Percentiles rank a stretch among this genome's conserved stretches.
These are phyloP conservation scores for Misopates orontium DNA, from an alignment of 257 asterid species.

Conservation along the genomic window DNA sequence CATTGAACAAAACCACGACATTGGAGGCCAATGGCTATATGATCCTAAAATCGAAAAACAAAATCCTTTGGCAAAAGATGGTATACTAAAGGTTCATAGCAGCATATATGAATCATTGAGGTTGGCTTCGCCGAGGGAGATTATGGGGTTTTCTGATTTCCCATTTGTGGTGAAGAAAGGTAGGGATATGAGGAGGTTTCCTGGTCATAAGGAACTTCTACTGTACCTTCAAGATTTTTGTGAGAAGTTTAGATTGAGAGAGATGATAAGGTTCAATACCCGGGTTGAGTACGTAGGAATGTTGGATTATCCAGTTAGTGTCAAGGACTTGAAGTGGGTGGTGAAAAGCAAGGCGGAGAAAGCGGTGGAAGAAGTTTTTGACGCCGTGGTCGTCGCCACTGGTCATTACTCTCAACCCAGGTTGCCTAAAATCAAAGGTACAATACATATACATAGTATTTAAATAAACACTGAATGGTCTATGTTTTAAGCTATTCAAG, in stretches of 20 bases:
- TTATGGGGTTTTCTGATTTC: constrained; percentile 82
- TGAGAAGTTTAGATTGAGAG: constrained; percentile 62
- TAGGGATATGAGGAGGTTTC: constrained; percentile 78
- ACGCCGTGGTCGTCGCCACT: constrained; percentile 84
- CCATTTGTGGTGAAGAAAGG: constrained; percentile 63
- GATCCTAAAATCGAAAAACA: constrained; percentile 56
- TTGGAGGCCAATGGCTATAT: constrained; percentile 95
- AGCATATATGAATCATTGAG: constrained; percentile 71
- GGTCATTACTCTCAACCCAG: constrained; percentile 86
- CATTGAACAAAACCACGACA: constrained; percentile 72
- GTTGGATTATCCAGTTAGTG: constrained; percentile 40
- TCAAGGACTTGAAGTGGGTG: constrained; percentile 59
- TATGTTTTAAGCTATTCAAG: constrained; percentile 1
- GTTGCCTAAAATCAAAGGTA: constrained; percentile 77
- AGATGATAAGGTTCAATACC: constrained; percentile 71
- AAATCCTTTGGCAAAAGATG: constrained; percentile 45
- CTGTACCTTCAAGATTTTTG: constrained; percentile 69
- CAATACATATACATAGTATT: background rate
- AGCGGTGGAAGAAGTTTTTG: constrained; percentile 61
- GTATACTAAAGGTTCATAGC: constrained; percentile 55
- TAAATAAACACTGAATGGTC: background rate
- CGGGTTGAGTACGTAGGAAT: constrained; percentile 65
- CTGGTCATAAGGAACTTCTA: constrained; percentile 71
- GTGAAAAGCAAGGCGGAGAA: constrained; percentile 50
- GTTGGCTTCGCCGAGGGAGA: constrained; percentile 66